Evolutionary conservation across 1,139 yeast species (phyloP).

Genomic region (Protomyces gravidus): DNA sequence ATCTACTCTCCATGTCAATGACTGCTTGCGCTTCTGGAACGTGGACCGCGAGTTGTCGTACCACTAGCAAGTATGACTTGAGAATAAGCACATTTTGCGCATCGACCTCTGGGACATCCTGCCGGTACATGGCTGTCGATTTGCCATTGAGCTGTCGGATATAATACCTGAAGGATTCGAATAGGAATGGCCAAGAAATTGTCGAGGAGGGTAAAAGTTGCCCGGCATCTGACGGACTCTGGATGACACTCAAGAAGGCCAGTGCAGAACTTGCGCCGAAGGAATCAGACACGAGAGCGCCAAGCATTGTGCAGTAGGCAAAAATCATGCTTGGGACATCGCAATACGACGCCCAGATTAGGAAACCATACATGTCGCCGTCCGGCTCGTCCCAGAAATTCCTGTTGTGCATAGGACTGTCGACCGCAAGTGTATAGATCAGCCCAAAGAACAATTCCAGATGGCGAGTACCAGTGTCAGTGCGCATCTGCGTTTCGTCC

Average conservation of each 20-base stretch:
- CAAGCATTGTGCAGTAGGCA: conserved; percentile 70
- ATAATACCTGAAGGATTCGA: conserved; percentile 15
- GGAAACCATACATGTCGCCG: conserved; percentile 64
- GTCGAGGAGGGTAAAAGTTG: conserved; percentile 2
- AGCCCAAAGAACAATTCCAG: conserved; percentile 80
- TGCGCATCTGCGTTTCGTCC: conserved; percentile 33
- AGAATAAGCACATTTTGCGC: conserved; percentile 7
- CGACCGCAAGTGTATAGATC: conserved; percentile 63
- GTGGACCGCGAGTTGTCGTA: not conserved
- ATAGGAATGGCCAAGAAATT: conserved; percentile 15
- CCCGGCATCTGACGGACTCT: not conserved
- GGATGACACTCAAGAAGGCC: conserved; percentile 1
- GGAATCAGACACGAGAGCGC: conserved; percentile 65
- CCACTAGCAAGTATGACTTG: conserved; percentile 7
- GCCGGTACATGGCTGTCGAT: not conserved
- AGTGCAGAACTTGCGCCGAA: conserved; percentile 49
- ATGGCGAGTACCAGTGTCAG: conserved; percentile 48
- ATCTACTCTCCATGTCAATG: not conserved
- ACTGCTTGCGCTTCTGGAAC: not conserved
- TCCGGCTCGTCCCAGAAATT: conserved; percentile 72
- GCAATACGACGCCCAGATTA: conserved; percentile 82
- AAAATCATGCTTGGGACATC: conserved; percentile 81
- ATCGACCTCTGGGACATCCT: conserved; percentile 9
- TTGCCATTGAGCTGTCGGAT: conserved; percentile 3
- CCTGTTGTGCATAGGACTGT: conserved; percentile 56